These are phyloP conservation scores for Kalaharituber pfeilii DNA, from an alignment of 2,329 filamentous ascomycete species.

Conservation along the genomic window DNA sequence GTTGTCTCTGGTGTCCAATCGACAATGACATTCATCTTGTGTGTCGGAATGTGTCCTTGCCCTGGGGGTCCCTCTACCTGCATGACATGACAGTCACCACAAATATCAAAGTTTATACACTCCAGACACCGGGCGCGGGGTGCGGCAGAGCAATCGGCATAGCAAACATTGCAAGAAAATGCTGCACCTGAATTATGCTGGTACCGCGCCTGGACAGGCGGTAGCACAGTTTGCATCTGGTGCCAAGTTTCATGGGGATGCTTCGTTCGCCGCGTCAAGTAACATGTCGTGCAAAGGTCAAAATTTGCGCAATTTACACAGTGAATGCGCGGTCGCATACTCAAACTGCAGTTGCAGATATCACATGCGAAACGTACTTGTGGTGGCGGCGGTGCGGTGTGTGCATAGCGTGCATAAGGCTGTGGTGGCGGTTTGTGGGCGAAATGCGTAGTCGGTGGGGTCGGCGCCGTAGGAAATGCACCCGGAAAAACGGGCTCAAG, in stretches of 20 bases:
- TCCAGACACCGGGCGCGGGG: slow-evolving; percentile 2
- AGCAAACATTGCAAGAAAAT: slow-evolving; percentile 4
- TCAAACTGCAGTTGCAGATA: neutral
- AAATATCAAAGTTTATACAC: slow-evolving; percentile 5
- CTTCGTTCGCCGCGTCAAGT: neutral
- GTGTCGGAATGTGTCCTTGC: slow-evolving; percentile 1
- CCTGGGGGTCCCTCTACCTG: neutral
- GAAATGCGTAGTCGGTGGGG: neutral
- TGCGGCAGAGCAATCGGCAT: neutral
- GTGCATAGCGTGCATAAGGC: too few species aligned
- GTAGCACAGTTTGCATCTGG: slow-evolving; percentile 3
- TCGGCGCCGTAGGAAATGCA: neutral
- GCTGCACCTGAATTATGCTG: neutral
- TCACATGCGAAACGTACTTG: neutral
- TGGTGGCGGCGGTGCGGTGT: neutral
- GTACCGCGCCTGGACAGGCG: neutral
- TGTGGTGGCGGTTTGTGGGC: neutral
- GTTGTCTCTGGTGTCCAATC: neutral
- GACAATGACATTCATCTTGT: slow-evolving; percentile 6
- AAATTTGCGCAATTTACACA: slow-evolving; percentile 7
- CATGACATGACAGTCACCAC: slow-evolving; percentile 9
- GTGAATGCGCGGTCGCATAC: slow-evolving; percentile 3
- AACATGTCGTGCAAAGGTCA: slow-evolving; percentile 6
- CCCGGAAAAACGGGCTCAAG: neutral
- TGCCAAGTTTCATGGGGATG: slow-evolving; percentile 4